Evolutionary conservation across 495 filamentous ascomycete species (phyloP), one percentile per base, ranked within the genome.

Genomic region (Viridothelium virens): DNA sequence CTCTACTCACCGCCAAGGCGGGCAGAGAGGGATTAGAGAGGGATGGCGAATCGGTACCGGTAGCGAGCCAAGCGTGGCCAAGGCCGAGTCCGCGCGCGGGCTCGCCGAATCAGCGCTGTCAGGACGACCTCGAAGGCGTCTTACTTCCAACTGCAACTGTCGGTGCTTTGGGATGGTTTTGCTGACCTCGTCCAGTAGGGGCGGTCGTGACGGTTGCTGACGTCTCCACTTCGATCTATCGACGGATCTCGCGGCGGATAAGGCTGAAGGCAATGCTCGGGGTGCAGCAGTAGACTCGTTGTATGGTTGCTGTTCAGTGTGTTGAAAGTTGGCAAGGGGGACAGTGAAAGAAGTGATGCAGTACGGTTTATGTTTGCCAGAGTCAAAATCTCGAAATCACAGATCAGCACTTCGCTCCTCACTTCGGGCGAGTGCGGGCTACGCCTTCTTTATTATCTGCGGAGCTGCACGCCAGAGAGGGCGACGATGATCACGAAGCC

Each of bases 61-160:
- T 59, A 59, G 53, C 53, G 53, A 59, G 53, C 53, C 53, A 59
- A 59, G 53, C 53, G 48, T 53, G 12, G 11, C 48, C 18, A 53
- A 53, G 48, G 12, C 10, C 48, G 16, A 53, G 5, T 11, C n/a
- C 48, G 41, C 41, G 48, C 48, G 48, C n/a, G 12, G 10, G 5
- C 53, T 4, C 53, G 53, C 18, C 53, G 53, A 59, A 59, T 59
- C 53, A 59, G 25, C 53, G 53, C 53, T 14, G 25, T 14, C 25
- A 10, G 18, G 33, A 9, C 3, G 53, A 31, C 53, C 31, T 59
- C 31, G 31, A 59, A 7, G 31, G 11, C 48, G 48, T 11, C 53
- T 59, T 59, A 59, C 53, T 59, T 46, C 48, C 12, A 14, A 16
- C 48, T 53, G 48, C 11, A 25, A 25, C 7, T 33, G 53, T 59